Conservation (phyloP, 208 protist species). For the Leishmania braziliensis region DNA sequence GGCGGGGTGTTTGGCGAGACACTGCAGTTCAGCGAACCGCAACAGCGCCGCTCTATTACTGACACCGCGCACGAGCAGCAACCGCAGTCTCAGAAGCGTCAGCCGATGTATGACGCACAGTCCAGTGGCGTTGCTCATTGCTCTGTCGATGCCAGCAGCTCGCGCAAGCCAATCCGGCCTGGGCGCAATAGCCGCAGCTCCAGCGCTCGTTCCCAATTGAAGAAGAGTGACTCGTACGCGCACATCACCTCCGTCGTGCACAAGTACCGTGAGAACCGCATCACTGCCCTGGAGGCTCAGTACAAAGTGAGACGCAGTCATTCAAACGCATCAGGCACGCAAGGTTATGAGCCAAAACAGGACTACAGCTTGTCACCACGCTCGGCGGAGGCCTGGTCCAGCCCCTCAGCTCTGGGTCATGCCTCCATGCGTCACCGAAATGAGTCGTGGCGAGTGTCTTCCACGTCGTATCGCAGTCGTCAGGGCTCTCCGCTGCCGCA, state of each 20-base stretch:
- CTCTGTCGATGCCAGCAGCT: neutral
- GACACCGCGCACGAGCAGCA: constrained; percentile 6
- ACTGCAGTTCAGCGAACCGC: constrained; percentile 18
- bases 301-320: constrained; percentile 33
- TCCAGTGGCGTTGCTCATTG: neutral
- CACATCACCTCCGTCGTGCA: constrained; percentile 64
- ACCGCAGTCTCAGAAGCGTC: neutral
- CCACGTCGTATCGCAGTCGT: constrained; percentile 4
- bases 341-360: neutral
- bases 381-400: neutral
- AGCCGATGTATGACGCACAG: constrained; percentile 5
- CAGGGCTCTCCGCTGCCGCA: constrained; percentile 27
- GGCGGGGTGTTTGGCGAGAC: neutral
- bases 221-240: constrained; percentile 37
- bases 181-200: constrained; percentile 12
- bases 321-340: constrained; percentile 10
- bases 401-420: neutral
- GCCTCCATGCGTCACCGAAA: neutral
- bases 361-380: neutral
- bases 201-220: neutral
- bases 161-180: constrained; percentile 13
- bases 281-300: constrained; percentile 54
- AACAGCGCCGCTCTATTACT: neutral
- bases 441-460: neutral
- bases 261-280: constrained; percentile 47